Conservation (phyloP, 2,329 filamentous ascomycete species). For the Sporothrix luriei region DNA sequence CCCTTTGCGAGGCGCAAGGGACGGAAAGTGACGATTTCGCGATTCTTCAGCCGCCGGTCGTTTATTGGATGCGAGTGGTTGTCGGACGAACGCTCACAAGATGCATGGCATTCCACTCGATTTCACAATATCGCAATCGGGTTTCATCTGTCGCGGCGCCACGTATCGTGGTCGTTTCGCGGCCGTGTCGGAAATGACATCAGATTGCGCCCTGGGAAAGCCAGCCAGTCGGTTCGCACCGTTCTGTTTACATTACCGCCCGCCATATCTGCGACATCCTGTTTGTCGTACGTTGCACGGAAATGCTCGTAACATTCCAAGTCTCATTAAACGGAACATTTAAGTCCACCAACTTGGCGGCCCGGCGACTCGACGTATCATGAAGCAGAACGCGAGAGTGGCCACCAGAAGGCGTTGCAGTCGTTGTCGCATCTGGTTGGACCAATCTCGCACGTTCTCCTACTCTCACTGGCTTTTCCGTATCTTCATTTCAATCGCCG, state of each 20-base stretch:
- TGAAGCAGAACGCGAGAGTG: constrained; percentile 1
- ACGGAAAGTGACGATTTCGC: neutral
- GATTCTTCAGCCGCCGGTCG: constrained; percentile 2
- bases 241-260: constrained; percentile 25
- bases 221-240: constrained; percentile 9
- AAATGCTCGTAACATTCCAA: too few relatives aligned
- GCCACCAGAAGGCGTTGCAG: neutral
- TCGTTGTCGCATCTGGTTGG: constrained; percentile 20
- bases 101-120: neutral
- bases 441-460: neutral
- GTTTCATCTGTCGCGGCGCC: neutral
- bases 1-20: constrained; percentile 5
- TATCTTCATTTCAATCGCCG: neutral
- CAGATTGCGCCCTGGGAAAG: constrained; percentile 7
- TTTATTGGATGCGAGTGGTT: constrained; percentile 18
- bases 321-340: neutral
- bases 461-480: neutral
- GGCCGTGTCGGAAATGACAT: constrained; percentile 20
- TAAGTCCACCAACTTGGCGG: neutral
- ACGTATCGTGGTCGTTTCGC: neutral
- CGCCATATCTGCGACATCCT: neutral
- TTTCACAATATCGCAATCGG: neutral
- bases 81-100: neutral
- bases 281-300: neutral
- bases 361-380: constrained; percentile 1